Conservation (phyloP, 2,329 filamentous ascomycete genomes). For the Hypoxylon sp. region DNA sequence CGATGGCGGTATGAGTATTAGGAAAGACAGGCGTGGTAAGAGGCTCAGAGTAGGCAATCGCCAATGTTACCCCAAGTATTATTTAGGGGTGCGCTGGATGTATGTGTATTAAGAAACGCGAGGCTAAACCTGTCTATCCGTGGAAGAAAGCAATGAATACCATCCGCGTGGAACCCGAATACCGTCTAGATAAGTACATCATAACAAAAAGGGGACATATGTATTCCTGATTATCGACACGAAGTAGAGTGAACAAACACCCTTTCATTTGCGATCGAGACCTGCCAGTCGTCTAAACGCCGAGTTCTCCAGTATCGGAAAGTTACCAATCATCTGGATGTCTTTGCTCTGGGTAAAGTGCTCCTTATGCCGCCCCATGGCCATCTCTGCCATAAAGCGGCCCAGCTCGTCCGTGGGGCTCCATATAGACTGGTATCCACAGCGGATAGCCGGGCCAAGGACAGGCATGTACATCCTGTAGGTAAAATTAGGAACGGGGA, state of each 20-base stretch:
- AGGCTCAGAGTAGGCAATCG: not conserved
- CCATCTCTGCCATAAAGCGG: conserved; percentile 54
- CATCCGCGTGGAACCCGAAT: not conserved
- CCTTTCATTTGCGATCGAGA: conserved; percentile 27
- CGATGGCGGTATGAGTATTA: conserved; percentile 72
- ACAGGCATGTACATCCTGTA: conserved; percentile 18
- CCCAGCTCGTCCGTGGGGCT: conserved; percentile 57
- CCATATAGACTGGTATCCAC: conserved; percentile 33
- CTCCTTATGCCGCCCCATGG: conserved; percentile 51
- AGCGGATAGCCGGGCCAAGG: conserved; percentile 41
- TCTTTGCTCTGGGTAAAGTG: conserved; percentile 33
- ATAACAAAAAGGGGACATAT: not conserved
- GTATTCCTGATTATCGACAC: not conserved
- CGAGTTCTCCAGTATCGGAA: conserved; percentile 44
- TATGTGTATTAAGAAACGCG: too few species aligned
- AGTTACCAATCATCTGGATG: conserved; percentile 41
- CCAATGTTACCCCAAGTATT: too few species aligned
- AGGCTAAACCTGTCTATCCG: too few species aligned
- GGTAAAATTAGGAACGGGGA: conserved; percentile 45
- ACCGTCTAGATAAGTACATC: too few species aligned
- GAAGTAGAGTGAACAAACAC: not conserved
- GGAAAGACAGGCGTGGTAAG: conserved; percentile 7
- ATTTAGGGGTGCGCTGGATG: too few species aligned
- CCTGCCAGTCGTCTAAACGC: conserved; percentile 40
- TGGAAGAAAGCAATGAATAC: not conserved